These are phyloP conservation scores for Skeletonema tropicum DNA, from an alignment of 108 stramenopile genomes.

Conservation along the genomic window DNA sequence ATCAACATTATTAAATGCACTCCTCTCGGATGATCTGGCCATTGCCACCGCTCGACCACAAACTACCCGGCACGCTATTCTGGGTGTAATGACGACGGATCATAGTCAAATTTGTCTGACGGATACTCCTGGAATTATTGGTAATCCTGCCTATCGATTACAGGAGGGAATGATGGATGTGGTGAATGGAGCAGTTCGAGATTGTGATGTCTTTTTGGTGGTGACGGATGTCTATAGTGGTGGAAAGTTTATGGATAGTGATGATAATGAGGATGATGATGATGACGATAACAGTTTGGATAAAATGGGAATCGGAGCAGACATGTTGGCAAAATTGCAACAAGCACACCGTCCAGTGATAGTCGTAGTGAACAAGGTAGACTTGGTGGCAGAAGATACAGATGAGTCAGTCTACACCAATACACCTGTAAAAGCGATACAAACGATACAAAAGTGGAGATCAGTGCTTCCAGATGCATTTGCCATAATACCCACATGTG, in stretches of 20 bases:
- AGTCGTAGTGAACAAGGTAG: constrained; percentile 91
- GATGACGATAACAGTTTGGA: constrained; percentile 2
- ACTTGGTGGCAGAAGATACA: constrained; percentile 60
- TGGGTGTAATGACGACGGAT: constrained; percentile 79
- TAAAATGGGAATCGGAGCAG: constrained; percentile 33
- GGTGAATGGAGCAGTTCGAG: constrained; percentile 66
- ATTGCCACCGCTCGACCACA: constrained; percentile 87
- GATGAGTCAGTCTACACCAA: constrained; percentile 18
- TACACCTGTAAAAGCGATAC: constrained; percentile 26
- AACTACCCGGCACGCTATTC: constrained; percentile 90
- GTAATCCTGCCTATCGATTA: constrained; percentile 77
- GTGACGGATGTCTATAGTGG: constrained; percentile 86
- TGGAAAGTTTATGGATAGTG: constrained; percentile 59
- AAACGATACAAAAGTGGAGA: constrained; percentile 78
- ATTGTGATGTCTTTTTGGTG: constrained; percentile 80
- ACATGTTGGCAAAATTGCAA: constrained; percentile 60
- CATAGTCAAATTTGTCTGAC: constrained; percentile 78
- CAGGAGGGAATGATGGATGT: constrained; percentile 92
- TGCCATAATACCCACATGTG: constrained; percentile 76
- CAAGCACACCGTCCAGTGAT: constrained; percentile 62
- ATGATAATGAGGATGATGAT: not conserved
- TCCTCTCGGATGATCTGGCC: constrained; percentile 77
- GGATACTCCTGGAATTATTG: constrained; percentile 92
- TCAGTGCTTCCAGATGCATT: constrained; percentile 71
- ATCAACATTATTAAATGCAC: constrained; percentile 85